Conservation (phyloP, 2,329 filamentous ascomycete species). For the Dactylonectria estremocensis region DNA sequence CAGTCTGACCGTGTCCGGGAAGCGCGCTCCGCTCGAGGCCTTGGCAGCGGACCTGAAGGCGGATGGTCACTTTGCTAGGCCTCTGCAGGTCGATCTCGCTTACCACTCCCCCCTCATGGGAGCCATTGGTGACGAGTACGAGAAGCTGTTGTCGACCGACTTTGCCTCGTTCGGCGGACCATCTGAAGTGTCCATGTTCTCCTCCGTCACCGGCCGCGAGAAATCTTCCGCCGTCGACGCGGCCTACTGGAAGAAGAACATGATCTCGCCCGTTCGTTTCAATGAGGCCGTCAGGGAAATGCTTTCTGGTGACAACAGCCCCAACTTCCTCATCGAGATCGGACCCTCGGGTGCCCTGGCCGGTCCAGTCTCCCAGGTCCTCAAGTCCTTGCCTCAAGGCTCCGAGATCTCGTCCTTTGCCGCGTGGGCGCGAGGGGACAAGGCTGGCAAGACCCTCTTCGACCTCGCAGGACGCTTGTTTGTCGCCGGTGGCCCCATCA, state of each 20-base stretch:
- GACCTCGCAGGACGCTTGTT: conserved; percentile 15
- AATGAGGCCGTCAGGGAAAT: background rate
- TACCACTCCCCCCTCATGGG: conserved; percentile 14
- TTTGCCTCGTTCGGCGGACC: too few relatives aligned
- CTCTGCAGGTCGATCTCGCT: conserved; percentile 11
- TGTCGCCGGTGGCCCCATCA: conserved; percentile 1
- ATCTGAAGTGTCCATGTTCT: conserved; percentile 17
- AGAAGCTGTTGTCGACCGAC: conserved; percentile 25
- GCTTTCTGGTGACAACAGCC: background rate
- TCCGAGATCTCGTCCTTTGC: background rate
- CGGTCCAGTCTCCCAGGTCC: conserved; percentile 44
- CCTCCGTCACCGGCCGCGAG: conserved; percentile 15
- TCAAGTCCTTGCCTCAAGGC: conserved; percentile 24
- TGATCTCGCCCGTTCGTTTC: conserved; percentile 55
- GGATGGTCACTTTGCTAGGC: conserved; percentile 14
- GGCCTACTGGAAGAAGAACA: conserved; percentile 56
- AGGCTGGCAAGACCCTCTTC: background rate
- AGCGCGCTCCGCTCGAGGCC: conserved; percentile 5
- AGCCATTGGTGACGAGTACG: conserved; percentile 12
- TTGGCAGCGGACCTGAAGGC: conserved; percentile 5
- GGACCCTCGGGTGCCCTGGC: conserved; percentile 33
- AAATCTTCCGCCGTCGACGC: conserved; percentile 4
- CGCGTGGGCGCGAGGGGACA: background rate
- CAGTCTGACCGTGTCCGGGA: conserved; percentile 13
- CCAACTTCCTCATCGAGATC: background rate